Evolutionary conservation across 306 rosid species (phyloP), one percentile per base, ranked within the genome.

Genomic region (Cotoneaster glaucophyllus): DNA sequence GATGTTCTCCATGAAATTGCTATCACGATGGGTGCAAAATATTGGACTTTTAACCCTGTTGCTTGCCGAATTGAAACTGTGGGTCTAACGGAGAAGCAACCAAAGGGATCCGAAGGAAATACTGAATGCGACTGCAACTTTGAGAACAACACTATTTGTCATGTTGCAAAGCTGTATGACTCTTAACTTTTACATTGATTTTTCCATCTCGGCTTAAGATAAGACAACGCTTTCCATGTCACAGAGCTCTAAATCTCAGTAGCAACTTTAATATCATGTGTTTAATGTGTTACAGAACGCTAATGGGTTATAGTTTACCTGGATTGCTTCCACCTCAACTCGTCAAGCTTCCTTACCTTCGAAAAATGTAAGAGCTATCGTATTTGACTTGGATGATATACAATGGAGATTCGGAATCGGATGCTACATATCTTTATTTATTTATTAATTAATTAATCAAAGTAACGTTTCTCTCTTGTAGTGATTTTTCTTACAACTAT

Each of bases 291-390:
- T 64, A 19, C 45, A 82, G 85, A 31, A 18, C 21, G 22, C 9
- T 82, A 29, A 82, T 74, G 43, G 61, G 78, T 32, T 66, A 48
- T 3, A 64, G 65, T 53, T 74, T 82, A 17, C 66, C 74, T 6
- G 82, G 85, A 50, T 31, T 26, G 75, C 85, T 82, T 78, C 82
- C 85, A 61, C 69, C 68, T 41, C 69, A 82, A 43, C 77, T 82
- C n/a, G 79, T 74, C 72, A 52, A 63, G 26, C 82, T 82, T 29
- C 78, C 59, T 26, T 44, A 78, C 64, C 85, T 82, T 45, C 54
- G 34, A 32, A 15, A 39, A 41, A 29, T 82, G 85, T 78, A 64
- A 41, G 85, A 5, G 26, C 58, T 21, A 4, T 21, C 22, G 2
- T 5, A 37, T 22, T 18, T 57, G 45, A 21, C 17, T 61, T 7